Evolutionary conservation across 768 basidiomycete genomes (phyloP).

Genomic region (Mycena olivaceomarginata): DNA sequence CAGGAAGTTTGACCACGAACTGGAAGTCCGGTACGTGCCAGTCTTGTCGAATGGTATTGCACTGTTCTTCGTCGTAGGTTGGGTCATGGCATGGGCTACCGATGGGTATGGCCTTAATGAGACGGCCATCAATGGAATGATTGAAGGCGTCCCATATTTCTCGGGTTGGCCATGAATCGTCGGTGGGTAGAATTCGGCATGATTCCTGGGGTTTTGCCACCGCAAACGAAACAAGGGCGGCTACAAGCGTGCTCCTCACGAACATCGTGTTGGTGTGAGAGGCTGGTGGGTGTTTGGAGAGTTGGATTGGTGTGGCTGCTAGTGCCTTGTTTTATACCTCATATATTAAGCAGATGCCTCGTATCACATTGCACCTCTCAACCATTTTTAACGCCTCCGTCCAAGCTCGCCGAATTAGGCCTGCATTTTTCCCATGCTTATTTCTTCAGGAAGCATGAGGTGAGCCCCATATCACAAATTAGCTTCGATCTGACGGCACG

Average conservation of each 20-base stretch:
- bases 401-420: too few relatives aligned
- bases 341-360: too few relatives aligned
- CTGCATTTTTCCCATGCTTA: too few relatives aligned
- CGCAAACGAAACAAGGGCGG: constrained; percentile 19
- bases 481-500: too few relatives aligned
- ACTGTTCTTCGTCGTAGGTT: constrained; percentile 28
- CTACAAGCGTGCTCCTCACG: constrained; percentile 23
- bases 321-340: not conserved
- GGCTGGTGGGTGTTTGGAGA: not conserved
- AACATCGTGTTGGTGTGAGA: constrained; percentile 25
- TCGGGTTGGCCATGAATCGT: constrained; percentile 31
- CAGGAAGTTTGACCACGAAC: constrained; percentile 29
- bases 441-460: too few relatives aligned
- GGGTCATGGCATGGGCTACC: not conserved
- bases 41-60: constrained; percentile 24
- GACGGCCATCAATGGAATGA: constrained; percentile 13
- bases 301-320: not conserved
- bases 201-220: constrained; percentile 21
- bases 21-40: constrained; percentile 41
- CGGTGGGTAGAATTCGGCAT: constrained; percentile 13
- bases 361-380: too few relatives aligned
- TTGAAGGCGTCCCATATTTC: constrained; percentile 37
- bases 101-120: constrained; percentile 32
- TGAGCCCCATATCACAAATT: too few relatives aligned
- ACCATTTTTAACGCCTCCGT: too few relatives aligned